Base-by-base conservation (phyloP, 1,284 basidiomycete species). In the Irpex sp. region DNA sequence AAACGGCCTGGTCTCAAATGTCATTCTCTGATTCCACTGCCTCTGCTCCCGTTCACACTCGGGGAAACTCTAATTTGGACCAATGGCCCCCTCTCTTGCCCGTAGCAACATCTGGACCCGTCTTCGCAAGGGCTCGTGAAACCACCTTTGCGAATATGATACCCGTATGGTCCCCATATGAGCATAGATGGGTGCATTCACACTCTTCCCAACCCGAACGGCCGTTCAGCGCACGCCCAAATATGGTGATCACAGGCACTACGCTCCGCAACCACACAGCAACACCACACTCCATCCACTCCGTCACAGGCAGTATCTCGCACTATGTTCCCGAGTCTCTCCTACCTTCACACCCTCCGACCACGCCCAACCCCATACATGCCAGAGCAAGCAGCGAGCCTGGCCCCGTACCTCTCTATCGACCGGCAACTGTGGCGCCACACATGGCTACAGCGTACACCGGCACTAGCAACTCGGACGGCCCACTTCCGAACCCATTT, bases 291-390 rank as follows among this genome's bases (percentile, higher is more conserved):
- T 72, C 72, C 15, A 59, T 72, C 52, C 71, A 72, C 61, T 74
- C 75, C 15, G 52, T 73, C 31, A 64, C 70, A 38, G 71, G 70
- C 4, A 75, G 73, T 62, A 49, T 76, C 64, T 68, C 70, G 60
- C 58, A 63, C 31, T 60, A 64, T 61, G 36, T 65, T 37, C 57
- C 19, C 59, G 59, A n/a, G 59, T 56, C 56, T 60, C 59, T 21
- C 67, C 66, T 40, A n/a, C 34, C 40, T 44, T 51, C 49, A 17
- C 17, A 51, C 17, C 3, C 49, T 19, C 49, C 49, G 2, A 8
- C 49, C 17, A 21, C 13, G n/a, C 49, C 49, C 2, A 7, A 44
- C 5, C 40, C 60, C n/a, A 64, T 60, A 5, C 68, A 69, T 57
- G 56, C 54, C 40, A 62, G 64, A 36, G 65, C 63, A 15, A 37